Base-by-base conservation (phyloP, 495 filamentous ascomycete genomes). In the Daldinia vernicosa region DNA sequence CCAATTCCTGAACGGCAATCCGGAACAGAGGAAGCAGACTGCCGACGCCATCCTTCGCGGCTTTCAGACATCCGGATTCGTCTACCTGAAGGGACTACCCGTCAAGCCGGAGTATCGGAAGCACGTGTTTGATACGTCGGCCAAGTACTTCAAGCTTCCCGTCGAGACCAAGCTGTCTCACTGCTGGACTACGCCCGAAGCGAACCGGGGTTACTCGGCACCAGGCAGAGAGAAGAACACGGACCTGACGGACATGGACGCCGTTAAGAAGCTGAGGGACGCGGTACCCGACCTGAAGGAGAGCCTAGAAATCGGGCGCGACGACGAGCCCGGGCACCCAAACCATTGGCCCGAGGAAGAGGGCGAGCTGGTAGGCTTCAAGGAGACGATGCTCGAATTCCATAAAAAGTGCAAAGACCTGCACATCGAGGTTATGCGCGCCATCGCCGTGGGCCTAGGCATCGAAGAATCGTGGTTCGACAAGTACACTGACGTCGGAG, bases 61-160 rank as follows among this genome's bases (percentile, higher is more conserved):
- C 19, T 97, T 98, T 81, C 90, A 91, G 63, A 89, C 85, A 8
- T 92, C 93, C 4, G 95, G 95, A 33, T 98, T 98, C 80, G 86
- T 97, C 75, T 98, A 98, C 79, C 87, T 98, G 47, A 91, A 88
- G 57, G 89, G 94, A 75, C 90, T 93, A 74, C 82, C 87, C 28
- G 91, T 98, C 61, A 83, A 90, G 0, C 78, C 86, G 11, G 80
- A 84, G 15, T 84, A 85, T n/a, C 75, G 91, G 14, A 75, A 82
- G 35, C 76, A 78, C 26, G 88, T 92, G 60, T 98, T 97, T 77
- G 72, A 80, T 40, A 85, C 88, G 27, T 96, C 93, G 1, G 89
- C 90, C 45, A 78, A 80, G 33, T 97, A 97, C 85, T 98, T 98
- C 79, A 75, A 78, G 15, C 89, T 93, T 3, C 87, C 93, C 1